phyloP scores from a whole-genome alignment of 1,139 yeast species.

The Ogataea hybrid region DNA sequence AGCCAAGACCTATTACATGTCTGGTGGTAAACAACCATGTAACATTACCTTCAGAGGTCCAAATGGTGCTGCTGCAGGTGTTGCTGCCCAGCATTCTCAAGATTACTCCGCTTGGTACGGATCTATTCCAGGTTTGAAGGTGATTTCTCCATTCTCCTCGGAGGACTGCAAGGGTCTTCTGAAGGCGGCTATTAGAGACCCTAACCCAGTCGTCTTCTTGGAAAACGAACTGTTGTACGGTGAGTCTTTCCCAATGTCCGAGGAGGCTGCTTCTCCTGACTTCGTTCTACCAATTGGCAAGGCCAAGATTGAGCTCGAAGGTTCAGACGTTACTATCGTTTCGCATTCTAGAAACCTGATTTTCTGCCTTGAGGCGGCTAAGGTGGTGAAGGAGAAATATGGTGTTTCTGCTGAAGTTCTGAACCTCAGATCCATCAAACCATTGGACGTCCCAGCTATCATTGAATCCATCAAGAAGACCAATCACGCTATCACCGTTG shows the following conservation, averaged over 20 bases:
- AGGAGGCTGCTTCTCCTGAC: conserved; percentile 86
- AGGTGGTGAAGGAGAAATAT: conserved; percentile 73
- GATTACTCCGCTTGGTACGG: conserved; percentile 98
- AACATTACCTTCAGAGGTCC: conserved; percentile 98
- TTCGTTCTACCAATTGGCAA: conserved; percentile 90
- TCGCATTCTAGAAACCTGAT: conserved; percentile 90
- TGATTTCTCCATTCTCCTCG: conserved; percentile 90
- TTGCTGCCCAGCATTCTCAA: conserved; percentile 99
- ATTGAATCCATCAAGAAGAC: conserved; percentile 93
- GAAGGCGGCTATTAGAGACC: conserved; percentile 97
- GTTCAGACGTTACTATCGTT: conserved; percentile 85
- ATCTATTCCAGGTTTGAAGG: conserved; percentile 96
- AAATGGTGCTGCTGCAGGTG: conserved; percentile 99
- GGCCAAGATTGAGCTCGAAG: conserved; percentile 93
- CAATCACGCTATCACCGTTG: conserved; percentile 92
- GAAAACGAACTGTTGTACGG: conserved; percentile 96
- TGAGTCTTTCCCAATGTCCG: conserved; percentile 85
- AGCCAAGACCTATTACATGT: conserved; percentile 98
- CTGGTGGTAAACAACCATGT: conserved; percentile 98
- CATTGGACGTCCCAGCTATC: conserved; percentile 87
- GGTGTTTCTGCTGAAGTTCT: conserved; percentile 92
- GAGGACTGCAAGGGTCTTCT: conserved; percentile 95
- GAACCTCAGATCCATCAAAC: conserved; percentile 96
- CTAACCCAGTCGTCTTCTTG: conserved; percentile 93
- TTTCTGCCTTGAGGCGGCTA: conserved; percentile 88